Conservation (phyloP, 345 rosid genomes). For the Salix udensis region DNA sequence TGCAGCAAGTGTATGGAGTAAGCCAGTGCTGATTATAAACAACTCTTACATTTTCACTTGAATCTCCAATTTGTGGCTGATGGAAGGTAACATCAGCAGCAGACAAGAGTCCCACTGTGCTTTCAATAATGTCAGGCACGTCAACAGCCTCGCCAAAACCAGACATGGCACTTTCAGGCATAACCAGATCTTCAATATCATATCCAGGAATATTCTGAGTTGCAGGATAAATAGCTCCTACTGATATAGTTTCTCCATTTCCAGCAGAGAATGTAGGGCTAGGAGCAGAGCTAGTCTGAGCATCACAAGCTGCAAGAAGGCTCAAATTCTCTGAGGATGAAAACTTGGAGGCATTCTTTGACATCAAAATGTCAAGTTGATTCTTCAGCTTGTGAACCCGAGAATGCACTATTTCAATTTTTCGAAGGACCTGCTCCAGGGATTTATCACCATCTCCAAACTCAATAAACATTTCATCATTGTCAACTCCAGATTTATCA, state of each 20-base stretch:
- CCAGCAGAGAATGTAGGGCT: conserved; percentile 81
- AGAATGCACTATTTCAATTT: conserved; percentile 59
- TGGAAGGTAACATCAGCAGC: conserved; percentile 73
- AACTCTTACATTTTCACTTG: conserved; percentile 68
- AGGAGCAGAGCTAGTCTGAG: conserved; percentile 73
- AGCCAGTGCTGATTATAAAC: not conserved
- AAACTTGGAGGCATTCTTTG: conserved; percentile 69
- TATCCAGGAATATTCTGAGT: conserved; percentile 46
- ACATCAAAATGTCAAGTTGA: conserved; percentile 55
- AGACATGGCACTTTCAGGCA: conserved; percentile 61
- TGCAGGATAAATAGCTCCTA: conserved; percentile 45
- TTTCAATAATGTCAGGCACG: conserved; percentile 89
- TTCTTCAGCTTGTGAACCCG: conserved; percentile 60
- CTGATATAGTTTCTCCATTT: conserved; percentile 55
- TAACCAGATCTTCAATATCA: conserved; percentile 52
- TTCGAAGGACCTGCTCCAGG: conserved; percentile 63
- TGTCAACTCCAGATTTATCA: conserved; percentile 31
- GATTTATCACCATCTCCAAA: conserved; percentile 44
- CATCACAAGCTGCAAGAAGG: conserved; percentile 62
- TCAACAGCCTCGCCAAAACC: conserved; percentile 65
- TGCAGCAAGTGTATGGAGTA: not conserved
- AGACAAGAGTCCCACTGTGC: conserved; percentile 78
- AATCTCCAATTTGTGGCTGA: conserved; percentile 55
- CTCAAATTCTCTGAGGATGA: conserved; percentile 87
- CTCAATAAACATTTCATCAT: conserved; percentile 38